A percentile compares a stretch with the other conserved stretches of the same genome.
Conservation (phyloP, 352 stramenopile species). For the Globisporangium uncinulatum region DNA sequence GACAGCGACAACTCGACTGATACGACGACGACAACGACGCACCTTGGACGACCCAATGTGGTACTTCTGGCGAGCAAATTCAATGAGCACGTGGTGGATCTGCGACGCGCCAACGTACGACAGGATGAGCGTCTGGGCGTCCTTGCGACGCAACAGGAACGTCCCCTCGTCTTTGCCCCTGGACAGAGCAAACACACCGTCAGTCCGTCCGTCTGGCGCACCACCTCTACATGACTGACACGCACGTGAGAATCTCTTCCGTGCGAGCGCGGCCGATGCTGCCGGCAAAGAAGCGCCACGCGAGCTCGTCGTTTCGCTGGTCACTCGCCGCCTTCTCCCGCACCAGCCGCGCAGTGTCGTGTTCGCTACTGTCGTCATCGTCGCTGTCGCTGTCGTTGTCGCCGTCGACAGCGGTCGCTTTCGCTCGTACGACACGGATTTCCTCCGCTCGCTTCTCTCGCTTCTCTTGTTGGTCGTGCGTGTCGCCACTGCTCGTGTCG, state of each 20-base stretch:
- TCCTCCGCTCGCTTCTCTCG: slow-evolving; percentile 29
- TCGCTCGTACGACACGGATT: slow-evolving; percentile 24
- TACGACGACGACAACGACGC: not conserved
- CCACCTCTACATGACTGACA: not conserved
- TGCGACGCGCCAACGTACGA: slow-evolving; percentile 65
- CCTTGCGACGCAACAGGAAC: slow-evolving; percentile 77
- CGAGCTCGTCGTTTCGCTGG: slow-evolving; percentile 48
- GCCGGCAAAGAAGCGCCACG: slow-evolving; percentile 76
- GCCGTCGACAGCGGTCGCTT: slow-evolving; percentile 23
- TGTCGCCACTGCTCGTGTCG: not conserved
- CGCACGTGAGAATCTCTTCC: slow-evolving; percentile 64
- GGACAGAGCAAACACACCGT: not conserved
- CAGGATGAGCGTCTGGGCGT: slow-evolving; percentile 76
- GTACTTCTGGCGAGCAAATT: slow-evolving; percentile 63
- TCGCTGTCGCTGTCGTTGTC: slow-evolving; percentile 31
- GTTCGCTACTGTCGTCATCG: slow-evolving; percentile 22
- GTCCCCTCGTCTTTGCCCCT: slow-evolving; percentile 58
- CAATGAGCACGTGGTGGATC: slow-evolving; percentile 79
- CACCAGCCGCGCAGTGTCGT: slow-evolving; percentile 26
- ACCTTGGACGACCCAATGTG: slow-evolving; percentile 79
- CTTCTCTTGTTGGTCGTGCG: slow-evolving; percentile 11
- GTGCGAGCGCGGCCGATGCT: slow-evolving; percentile 64
- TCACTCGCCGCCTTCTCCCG: slow-evolving; percentile 33
- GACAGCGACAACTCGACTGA: not conserved
- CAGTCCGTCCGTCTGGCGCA: not conserved